phyloP scores from a whole-genome alignment of 2,329 filamentous ascomycete species.

The Epichloe glyceriae region DNA sequence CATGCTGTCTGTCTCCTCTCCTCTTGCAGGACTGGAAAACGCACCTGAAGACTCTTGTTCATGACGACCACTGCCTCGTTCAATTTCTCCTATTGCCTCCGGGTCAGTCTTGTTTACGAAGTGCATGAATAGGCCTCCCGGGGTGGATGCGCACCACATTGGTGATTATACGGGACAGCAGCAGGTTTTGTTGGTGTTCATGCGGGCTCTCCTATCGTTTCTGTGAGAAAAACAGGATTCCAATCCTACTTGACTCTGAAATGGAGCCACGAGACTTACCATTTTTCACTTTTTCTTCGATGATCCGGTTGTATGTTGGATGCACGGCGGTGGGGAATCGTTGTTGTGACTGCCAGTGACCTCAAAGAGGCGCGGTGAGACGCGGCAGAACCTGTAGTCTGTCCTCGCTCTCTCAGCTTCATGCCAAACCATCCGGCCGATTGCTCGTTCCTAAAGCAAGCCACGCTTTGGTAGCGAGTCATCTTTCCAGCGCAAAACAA shows the following conservation, averaged over 20 bases:
- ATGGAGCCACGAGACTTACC: not conserved
- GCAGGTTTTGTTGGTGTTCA: slow-evolving; percentile 88
- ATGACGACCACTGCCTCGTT: slow-evolving; percentile 88
- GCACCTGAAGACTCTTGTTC: slow-evolving; percentile 80
- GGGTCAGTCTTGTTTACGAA: not conserved
- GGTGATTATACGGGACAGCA: slow-evolving; percentile 89
- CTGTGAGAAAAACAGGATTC: not conserved
- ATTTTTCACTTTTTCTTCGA: not conserved
- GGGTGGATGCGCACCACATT: slow-evolving; percentile 63
- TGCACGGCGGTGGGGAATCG: not conserved
- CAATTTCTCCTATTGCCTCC: slow-evolving; percentile 65
- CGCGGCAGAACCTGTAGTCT: slow-evolving; percentile 19
- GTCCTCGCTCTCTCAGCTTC: not conserved
- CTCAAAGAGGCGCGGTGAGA: slow-evolving; percentile 17
- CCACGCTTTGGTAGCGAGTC: not conserved
- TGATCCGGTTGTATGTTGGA: not conserved
- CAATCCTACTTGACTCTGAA: too few species aligned
- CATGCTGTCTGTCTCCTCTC: not conserved
- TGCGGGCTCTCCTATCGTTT: slow-evolving; percentile 71
- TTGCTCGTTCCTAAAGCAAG: too few species aligned
- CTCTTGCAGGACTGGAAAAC: not conserved
- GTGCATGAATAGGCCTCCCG: not conserved
- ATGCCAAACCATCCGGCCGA: not conserved
- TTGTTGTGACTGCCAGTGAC: not conserved
- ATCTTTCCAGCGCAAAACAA: not conserved